Percentiles rank a stretch among this genome's conserved stretches.
phyloP scores from a whole-genome alignment of 225 moss, liverwort and hornwort species.

The Marchantia paleacea region DNA sequence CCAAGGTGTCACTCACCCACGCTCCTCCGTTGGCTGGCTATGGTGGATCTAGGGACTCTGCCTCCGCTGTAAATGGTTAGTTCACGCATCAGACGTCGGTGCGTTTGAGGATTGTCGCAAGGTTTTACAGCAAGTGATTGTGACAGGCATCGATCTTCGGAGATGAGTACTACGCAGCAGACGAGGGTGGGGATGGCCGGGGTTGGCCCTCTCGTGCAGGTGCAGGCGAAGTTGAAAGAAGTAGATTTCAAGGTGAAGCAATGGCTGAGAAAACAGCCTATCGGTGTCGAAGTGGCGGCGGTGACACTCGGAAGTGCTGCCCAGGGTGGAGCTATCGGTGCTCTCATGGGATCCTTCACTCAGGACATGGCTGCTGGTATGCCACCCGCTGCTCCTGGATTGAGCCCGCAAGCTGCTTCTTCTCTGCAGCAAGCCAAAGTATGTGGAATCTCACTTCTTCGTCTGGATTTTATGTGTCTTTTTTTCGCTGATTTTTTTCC shows the following conservation, averaged over 20 bases:
- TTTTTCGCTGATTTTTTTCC: too few species aligned
- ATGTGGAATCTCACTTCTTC: neutral
- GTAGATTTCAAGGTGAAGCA: conserved; percentile 61
- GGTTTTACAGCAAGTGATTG: too few species aligned
- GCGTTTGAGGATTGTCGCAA: too few species aligned
- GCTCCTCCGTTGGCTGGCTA: neutral
- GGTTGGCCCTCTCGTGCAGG: conserved; percentile 32
- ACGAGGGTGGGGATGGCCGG: conserved; percentile 24
- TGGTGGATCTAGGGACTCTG: neutral
- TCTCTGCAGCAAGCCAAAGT: conserved; percentile 87
- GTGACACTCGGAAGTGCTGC: conserved; percentile 80
- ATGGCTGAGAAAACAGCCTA: conserved; percentile 82
- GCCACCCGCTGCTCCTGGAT: conserved; percentile 54
- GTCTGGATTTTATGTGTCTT: neutral
- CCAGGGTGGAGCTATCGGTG: conserved; percentile 85
- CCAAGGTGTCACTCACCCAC: neutral
- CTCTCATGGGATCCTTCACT: conserved; percentile 90
- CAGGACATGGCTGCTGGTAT: conserved; percentile 70
- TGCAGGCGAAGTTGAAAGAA: conserved; percentile 68
- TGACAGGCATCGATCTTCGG: neutral
- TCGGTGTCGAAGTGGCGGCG: conserved; percentile 67
- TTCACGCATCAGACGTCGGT: neutral
- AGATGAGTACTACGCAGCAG: conserved; percentile 25
- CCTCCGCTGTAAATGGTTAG: neutral
- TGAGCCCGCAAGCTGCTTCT: conserved; percentile 71